These are phyloP conservation scores for Colletotrichum trifolii DNA, from an alignment of 2,329 filamentous ascomycete species.

Conservation along the genomic window DNA sequence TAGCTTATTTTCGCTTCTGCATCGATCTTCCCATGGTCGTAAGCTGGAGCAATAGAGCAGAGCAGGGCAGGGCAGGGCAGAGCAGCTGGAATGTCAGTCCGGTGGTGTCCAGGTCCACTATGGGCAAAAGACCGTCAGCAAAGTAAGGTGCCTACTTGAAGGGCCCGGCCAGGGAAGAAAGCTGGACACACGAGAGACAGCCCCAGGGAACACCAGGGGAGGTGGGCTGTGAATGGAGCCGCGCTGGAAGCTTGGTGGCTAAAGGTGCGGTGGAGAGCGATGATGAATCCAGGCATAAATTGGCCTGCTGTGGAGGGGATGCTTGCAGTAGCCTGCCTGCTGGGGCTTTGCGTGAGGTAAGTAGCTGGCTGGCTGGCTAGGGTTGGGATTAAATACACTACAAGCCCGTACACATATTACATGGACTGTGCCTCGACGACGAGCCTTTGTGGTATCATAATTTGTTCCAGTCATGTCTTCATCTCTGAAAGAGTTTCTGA, in stretches of 20 bases:
- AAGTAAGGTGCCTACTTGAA: no score
- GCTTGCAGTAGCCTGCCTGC: conserved; percentile 4
- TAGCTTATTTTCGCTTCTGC: conserved; percentile 37
- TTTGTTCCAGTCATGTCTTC: no score
- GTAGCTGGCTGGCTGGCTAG: no score
- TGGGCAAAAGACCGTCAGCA: background rate
- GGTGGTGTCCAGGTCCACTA: no score
- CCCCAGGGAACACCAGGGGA: background rate
- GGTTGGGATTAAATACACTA: no score
- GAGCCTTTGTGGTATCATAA: no score
- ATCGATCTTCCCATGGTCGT: conserved; percentile 26
- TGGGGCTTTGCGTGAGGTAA: conserved; percentile 16
- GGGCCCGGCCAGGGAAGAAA: no score
- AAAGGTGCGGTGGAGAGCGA: conserved; percentile 16
- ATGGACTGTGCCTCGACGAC: no score
- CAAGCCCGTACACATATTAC: no score
- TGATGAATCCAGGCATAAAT: conserved; percentile 4
- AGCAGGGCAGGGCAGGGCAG: conserved; percentile 23
- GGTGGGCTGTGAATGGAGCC: conserved; percentile 34
- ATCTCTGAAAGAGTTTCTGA: no score
- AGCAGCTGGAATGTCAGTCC: background rate
- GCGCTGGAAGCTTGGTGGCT: conserved; percentile 26
- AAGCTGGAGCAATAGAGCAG: conserved; percentile 25
- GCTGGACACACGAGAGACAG: no score
- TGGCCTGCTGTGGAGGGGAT: conserved; percentile 1